A percentile compares a stretch with the other conserved stretches of the same genome.
Evolutionary conservation across 78 protist genomes (phyloP).

Genomic region (Isochrysis galbana): DNA sequence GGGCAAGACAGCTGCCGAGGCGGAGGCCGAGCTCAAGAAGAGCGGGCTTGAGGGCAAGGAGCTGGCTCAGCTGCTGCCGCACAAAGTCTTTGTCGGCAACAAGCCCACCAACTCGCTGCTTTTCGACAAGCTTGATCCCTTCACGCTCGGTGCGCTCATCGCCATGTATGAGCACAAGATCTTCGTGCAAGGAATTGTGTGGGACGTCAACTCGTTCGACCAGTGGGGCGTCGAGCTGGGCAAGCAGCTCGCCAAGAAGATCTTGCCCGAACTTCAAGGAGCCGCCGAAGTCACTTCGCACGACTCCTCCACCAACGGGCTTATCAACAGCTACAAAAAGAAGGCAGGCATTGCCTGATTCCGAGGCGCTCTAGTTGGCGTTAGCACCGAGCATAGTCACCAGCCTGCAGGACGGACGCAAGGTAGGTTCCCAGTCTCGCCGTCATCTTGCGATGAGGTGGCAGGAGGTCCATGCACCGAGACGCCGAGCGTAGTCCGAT

Average conservation of each 20-base stretch:
- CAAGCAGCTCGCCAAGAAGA: slow-evolving; percentile 84
- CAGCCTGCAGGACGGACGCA: no score
- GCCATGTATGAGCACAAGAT: slow-evolving; percentile 93
- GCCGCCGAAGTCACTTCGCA: slow-evolving; percentile 49
- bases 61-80: slow-evolving; percentile 7
- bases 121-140: slow-evolving; percentile 77
- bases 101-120: slow-evolving; percentile 84
- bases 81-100: slow-evolving; percentile 83
- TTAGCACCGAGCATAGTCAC: no score
- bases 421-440: no score
- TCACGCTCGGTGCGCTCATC: slow-evolving; percentile 78
- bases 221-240: slow-evolving; percentile 98
- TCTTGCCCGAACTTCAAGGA: slow-evolving; percentile 20
- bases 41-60: neutral
- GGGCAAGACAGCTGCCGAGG: slow-evolving; percentile 84
- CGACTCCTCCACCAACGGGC: slow-evolving; percentile 88
- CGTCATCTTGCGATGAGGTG: no score
- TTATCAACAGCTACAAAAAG: slow-evolving; percentile 79
- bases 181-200: slow-evolving; percentile 87
- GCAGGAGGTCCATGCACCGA: no score
- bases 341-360: no score
- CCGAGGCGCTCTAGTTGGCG: no score
- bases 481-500: no score
- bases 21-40: slow-evolving; percentile 59
- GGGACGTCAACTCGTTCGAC: slow-evolving; percentile 93